Evolutionary conservation across 345 rosid species (phyloP).

Genomic region (Hevea brasiliensis): DNA sequence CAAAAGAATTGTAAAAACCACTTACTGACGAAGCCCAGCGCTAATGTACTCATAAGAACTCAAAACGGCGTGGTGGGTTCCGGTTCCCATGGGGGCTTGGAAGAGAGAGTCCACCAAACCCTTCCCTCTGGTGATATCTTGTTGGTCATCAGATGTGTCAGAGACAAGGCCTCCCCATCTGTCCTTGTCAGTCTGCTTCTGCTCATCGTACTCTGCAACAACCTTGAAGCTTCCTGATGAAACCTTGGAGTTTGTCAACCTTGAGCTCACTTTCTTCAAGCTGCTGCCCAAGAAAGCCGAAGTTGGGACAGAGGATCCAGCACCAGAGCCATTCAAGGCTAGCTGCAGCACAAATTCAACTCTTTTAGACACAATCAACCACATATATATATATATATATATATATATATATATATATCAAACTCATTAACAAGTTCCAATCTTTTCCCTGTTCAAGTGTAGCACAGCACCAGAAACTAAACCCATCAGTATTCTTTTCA

Average conservation of each 20-base stretch:
- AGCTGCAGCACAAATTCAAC: slow-evolving; percentile 59
- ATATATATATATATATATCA: too few species aligned
- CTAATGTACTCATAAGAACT: slow-evolving; percentile 88
- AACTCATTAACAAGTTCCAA: background rate
- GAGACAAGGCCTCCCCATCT: slow-evolving; percentile 69
- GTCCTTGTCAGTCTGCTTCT: slow-evolving; percentile 67
- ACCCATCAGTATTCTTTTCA: too few species aligned
- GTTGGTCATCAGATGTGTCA: slow-evolving; percentile 87
- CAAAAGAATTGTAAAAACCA: background rate
- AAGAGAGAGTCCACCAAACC: slow-evolving; percentile 89
- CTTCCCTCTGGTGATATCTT: slow-evolving; percentile 92
- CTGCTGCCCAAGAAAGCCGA: slow-evolving; percentile 68
- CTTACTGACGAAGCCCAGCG: slow-evolving; percentile 73
- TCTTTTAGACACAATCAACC: too few species aligned
- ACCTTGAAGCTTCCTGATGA: slow-evolving; percentile 53
- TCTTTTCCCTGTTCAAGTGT: background rate
- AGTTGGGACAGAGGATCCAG: slow-evolving; percentile 56
- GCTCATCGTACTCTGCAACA: slow-evolving; percentile 50
- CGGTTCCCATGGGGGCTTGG: slow-evolving; percentile 77
- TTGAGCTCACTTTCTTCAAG: slow-evolving; percentile 66
- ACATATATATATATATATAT: too few species aligned
- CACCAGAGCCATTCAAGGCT: slow-evolving; percentile 72
- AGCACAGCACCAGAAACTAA: background rate
- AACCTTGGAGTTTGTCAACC: slow-evolving; percentile 33
- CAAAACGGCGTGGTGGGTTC: slow-evolving; percentile 83